Evolutionary conservation across 225 moss, liverwort and hornwort species (phyloP).

Genomic region (Pseudisothecium myosuroides): DNA sequence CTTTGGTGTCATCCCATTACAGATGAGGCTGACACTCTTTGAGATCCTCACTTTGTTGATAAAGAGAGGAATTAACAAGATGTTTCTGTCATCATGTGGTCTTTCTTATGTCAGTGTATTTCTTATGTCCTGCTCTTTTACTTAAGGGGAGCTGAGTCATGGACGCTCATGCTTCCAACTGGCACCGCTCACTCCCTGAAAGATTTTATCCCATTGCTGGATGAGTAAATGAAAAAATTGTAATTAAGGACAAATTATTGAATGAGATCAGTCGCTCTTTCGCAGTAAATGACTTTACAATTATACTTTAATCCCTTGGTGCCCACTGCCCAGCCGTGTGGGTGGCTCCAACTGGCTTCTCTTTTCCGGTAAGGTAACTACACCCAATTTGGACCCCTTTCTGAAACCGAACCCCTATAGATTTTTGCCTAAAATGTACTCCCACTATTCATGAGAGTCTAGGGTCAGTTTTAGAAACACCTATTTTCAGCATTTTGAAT

Average conservation of each 20-base stretch:
- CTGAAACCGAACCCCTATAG: no score
- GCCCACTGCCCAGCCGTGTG: not conserved
- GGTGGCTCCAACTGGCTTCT: not conserved
- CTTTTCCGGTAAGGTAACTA: not conserved
- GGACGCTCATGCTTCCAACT: not conserved
- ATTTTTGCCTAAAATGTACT: no score
- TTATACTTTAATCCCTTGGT: not conserved
- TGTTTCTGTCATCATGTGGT: not conserved
- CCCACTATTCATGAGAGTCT: no score
- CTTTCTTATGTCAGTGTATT: not conserved
- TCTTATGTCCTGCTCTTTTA: not conserved
- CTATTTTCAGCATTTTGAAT: no score
- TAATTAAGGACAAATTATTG: not conserved
- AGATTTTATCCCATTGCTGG: not conserved
- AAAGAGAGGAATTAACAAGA: constrained; percentile 4
- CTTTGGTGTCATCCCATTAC: constrained; percentile 33
- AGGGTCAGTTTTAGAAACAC: no score
- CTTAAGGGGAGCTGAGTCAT: not conserved
- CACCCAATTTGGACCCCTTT: no score
- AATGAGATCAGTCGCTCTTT: not conserved
- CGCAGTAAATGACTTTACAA: not conserved
- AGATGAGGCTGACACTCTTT: constrained; percentile 30
- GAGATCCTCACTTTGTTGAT: constrained; percentile 10
- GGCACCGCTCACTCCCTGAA: not conserved
- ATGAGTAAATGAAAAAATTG: not conserved